These are phyloP conservation scores for Cucurbita moschata DNA, from an alignment of 306 rosid species.

Conservation along the genomic window DNA sequence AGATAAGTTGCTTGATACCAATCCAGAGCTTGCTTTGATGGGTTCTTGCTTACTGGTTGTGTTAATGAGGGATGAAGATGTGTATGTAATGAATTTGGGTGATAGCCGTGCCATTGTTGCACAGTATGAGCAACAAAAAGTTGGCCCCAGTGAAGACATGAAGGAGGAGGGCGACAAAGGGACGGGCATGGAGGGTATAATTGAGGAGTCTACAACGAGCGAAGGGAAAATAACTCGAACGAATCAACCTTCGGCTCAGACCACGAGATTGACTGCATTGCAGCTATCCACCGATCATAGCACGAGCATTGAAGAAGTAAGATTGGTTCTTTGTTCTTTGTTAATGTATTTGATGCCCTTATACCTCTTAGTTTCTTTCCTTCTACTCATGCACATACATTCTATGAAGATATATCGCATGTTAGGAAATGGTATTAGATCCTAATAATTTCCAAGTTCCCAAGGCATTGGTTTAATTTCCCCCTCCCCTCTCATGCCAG, in stretches of 20 bases:
- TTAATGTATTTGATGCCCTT: background rate
- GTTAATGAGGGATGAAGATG: constrained; percentile 89
- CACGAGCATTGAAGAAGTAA: constrained; percentile 79
- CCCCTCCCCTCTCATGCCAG: background rate
- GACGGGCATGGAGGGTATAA: constrained; percentile 36
- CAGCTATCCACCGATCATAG: constrained; percentile 93
- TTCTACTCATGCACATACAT: background rate
- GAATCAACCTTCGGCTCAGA: constrained; percentile 28
- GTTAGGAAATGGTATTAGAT: background rate
- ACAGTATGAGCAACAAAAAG: constrained; percentile 51
- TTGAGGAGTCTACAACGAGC: constrained; percentile 40
- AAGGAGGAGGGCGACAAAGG: constrained; percentile 21
- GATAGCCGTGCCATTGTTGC: constrained; percentile 81
- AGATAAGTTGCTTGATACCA: constrained; percentile 60
- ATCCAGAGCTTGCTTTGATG: constrained; percentile 84
- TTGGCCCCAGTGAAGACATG: constrained; percentile 19
- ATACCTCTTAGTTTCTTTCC: background rate
- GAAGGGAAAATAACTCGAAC: constrained; percentile 18
- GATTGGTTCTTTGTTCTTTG: constrained; percentile 15
- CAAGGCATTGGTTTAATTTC: background rate
- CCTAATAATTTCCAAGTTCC: background rate
- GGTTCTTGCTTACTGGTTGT: constrained; percentile 74
- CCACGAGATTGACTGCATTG: constrained; percentile 52
- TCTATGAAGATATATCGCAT: background rate
- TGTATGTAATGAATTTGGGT: constrained; percentile 93